Evolutionary conservation across 371 early-diverging fungal species (phyloP).

Genomic region (Lichtheimia hyalospora): DNA sequence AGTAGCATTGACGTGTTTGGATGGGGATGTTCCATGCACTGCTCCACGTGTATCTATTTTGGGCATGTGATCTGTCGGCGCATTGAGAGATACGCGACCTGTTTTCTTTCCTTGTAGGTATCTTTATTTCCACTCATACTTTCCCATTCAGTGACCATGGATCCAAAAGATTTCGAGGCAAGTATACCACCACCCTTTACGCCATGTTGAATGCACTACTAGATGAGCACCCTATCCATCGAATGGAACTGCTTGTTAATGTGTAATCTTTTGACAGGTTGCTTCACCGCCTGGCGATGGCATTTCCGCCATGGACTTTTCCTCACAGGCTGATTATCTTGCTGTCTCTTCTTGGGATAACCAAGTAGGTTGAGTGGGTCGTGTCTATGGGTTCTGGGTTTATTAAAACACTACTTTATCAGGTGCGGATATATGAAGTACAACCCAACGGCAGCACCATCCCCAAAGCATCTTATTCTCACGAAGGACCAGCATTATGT

Average conservation of each 20-base stretch:
- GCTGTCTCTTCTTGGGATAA: slow-evolving; percentile 94
- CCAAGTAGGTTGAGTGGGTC: slow-evolving; percentile 54
- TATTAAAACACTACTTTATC: not conserved
- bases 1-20: too few relatives aligned
- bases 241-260: not conserved
- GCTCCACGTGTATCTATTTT: too few relatives aligned
- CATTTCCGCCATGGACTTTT: slow-evolving; percentile 79
- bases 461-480: slow-evolving; percentile 78
- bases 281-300: slow-evolving; percentile 79
- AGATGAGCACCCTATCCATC: not conserved
- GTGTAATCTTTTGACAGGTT: slow-evolving; percentile 42
- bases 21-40: too few relatives aligned
- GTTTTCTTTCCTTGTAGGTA: not conserved
- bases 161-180: slow-evolving; percentile 24
- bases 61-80: too few relatives aligned
- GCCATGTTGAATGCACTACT: not conserved
- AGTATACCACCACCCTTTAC: not conserved
- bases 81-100: slow-evolving; percentile 1
- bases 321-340: slow-evolving; percentile 79
- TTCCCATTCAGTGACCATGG: slow-evolving; percentile 14
- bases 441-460: slow-evolving; percentile 68
- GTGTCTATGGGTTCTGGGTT: not conserved
- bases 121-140: too few relatives aligned
- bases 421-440: slow-evolving; percentile 93
- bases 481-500: slow-evolving; percentile 84